phyloP scores from a whole-genome alignment of 306 rosid species.

The Geum urbanum region DNA sequence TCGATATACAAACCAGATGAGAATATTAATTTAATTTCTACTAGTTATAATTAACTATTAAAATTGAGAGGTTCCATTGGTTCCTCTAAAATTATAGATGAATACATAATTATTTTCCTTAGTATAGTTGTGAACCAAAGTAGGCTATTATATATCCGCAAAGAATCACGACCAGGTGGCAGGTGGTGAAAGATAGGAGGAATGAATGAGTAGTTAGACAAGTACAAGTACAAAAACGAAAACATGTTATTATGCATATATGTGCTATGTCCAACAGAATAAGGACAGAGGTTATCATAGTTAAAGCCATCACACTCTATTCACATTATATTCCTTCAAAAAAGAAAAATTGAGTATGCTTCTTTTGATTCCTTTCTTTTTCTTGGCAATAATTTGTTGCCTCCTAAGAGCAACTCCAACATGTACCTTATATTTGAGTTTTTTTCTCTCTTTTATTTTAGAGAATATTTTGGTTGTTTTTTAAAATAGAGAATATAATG shows the following conservation, averaged over 20 bases:
- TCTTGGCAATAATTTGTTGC: neutral
- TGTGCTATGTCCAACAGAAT: slow-evolving; percentile 36
- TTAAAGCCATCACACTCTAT: slow-evolving; percentile 3
- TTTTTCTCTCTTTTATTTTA: too few relatives aligned
- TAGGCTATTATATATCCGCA: neutral
- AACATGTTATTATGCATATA: slow-evolving; percentile 11
- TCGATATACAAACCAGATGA: neutral
- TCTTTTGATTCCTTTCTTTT: too few relatives aligned
- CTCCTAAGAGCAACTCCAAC: neutral
- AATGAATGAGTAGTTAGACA: slow-evolving; percentile 20
- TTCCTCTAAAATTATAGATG: neutral
- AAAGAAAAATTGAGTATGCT: too few relatives aligned
- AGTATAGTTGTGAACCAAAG: neutral
- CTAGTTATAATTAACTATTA: neutral
- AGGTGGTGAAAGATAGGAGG: slow-evolving; percentile 8
- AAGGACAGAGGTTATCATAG: slow-evolving; percentile 13
- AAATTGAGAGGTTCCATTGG: neutral
- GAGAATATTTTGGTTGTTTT: too few relatives aligned
- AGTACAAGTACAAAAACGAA: slow-evolving; percentile 13
- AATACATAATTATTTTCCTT: neutral
- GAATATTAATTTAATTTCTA: neutral
- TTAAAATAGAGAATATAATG: too few relatives aligned
- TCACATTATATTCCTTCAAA: neutral
- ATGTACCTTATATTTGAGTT: too few relatives aligned
- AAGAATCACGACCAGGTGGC: slow-evolving; percentile 3